Conservation (phyloP, 257 asterid species). For the Solanum bulbocastanum region DNA sequence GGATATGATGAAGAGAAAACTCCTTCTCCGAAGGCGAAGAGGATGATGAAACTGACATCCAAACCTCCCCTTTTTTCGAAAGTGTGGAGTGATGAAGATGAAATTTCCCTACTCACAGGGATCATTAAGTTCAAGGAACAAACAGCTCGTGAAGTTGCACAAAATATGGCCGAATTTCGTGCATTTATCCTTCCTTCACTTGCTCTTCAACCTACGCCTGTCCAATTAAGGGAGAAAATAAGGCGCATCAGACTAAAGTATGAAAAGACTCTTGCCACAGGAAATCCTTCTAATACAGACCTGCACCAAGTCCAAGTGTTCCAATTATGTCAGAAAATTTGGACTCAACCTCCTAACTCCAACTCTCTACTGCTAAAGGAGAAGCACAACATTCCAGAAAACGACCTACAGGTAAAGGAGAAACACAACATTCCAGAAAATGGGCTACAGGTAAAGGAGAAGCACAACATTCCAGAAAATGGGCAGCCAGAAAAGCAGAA, state of each 20-base stretch:
- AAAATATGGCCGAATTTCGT: background rate
- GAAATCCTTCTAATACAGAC: background rate
- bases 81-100: background rate
- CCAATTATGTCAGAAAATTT: background rate
- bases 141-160: background rate
- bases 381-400: background rate
- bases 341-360: background rate
- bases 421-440: background rate
- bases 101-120: background rate
- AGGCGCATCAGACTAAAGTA: background rate
- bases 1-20: background rate
- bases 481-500: background rate
- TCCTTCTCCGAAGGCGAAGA: background rate
- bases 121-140: background rate
- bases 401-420: background rate
- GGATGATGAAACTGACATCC: background rate
- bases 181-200: background rate
- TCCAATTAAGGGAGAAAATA: background rate
- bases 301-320: background rate
- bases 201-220: background rate
- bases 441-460: background rate
- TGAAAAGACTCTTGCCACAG: background rate
- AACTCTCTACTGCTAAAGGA: background rate
- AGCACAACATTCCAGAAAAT: background rate
- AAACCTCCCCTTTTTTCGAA: background rate